Conservation (phyloP, 2,329 filamentous ascomycete genomes). For the Alternaria longipes region DNA sequence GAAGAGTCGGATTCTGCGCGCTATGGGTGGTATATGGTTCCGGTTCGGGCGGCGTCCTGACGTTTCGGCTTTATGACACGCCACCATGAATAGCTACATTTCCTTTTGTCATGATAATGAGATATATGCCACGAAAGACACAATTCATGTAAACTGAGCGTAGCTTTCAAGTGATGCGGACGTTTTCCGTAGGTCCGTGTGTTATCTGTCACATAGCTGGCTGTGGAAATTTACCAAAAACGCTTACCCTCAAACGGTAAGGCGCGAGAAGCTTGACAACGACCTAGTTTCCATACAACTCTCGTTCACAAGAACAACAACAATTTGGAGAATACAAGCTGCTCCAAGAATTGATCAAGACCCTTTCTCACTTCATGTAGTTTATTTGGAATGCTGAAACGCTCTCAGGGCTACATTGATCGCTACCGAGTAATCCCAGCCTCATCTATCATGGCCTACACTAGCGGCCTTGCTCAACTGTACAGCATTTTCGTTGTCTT, state of each 20-base stretch:
- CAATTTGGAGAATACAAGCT: background rate
- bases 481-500: background rate
- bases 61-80: constrained; percentile 3
- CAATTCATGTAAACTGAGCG: background rate
- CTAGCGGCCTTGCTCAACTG: background rate
- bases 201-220: background rate
- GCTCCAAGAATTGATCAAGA: background rate
- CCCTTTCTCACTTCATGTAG: background rate
- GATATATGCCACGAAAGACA: background rate
- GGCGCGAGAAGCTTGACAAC: background rate
- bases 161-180: background rate
- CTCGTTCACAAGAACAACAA: background rate
- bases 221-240: background rate
- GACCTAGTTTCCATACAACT: background rate
- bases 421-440: background rate
- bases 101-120: constrained; percentile 2
- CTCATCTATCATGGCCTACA: background rate
- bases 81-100: constrained; percentile 2
- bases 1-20: background rate
- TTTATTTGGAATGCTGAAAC: background rate
- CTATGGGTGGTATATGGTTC: background rate
- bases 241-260: background rate
- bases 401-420: background rate
- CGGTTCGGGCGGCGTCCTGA: constrained; percentile 6
- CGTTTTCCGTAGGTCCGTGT: background rate